Base-by-base conservation (phyloP, 306 rosid species). In the Arachis stenosperma region DNA sequence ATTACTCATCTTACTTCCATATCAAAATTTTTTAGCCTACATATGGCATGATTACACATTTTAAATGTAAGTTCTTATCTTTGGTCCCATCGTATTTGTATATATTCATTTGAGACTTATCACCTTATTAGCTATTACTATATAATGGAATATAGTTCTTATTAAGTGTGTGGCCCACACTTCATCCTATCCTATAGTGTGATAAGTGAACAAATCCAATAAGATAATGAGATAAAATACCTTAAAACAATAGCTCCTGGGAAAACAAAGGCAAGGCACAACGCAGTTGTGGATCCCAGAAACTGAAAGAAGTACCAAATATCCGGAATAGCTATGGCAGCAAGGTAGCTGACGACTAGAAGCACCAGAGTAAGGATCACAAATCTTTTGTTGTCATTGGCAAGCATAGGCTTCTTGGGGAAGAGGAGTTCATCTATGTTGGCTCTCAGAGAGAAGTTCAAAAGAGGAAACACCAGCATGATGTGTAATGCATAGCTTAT, bases 231-330 rank as follows among this genome's bases (percentile, higher is more conserved):
- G 48, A 62, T 55, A 70, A 57, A 62, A 72, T 80, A 93, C 97
- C 97, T 85, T 63, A 94, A 81, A 64, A 79, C 99, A 78, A 94
- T 87, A 39, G 75, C 79, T 60, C 85, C 97, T 11, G 99, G 99
- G 79, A 94, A 94, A 54, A 94, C 84, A 76, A 94, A 94, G 78
- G 91, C 95, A 12, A 94, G 96, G 83, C 85, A 85, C 55, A 90
- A 78, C 0, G 96, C 99, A 43, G 95, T 69, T 33, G 99, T 80
- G 70, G 96, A 94, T 46, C 99, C 99, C 72, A 94, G 30, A 77
- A 94, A 87, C 82, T 91, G 97, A 85, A 94, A 91, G 73, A 91
- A 82, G 44, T 81, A 89, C 99, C 98, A 94, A 70, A 94, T 89
- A 78, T 88, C 85, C 60, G 98, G 99, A 71, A 94, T 63, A 27